phyloP scores from a whole-genome alignment of 2,329 filamentous ascomycete species.

The Aureobasidium sp. region DNA sequence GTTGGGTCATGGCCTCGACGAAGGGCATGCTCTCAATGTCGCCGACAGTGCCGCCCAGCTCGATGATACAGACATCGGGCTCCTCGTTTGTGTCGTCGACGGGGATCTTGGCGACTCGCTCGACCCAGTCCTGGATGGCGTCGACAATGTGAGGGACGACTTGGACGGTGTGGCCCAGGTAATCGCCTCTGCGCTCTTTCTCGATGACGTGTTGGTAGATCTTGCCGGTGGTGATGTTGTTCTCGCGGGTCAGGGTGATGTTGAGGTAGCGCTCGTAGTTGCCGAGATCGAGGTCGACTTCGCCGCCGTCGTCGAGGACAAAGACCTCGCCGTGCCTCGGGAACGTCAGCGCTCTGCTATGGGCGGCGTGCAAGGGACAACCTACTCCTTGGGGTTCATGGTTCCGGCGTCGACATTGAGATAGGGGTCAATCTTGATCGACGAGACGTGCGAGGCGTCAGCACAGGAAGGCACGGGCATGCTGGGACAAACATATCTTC shows the following conservation, averaged over 20 bases:
- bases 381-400: constrained; percentile 59
- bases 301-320: constrained; percentile 76
- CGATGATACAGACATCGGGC: constrained; percentile 89
- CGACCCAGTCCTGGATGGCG: constrained; percentile 87
- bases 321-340: constrained; percentile 78
- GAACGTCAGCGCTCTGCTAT: neutral
- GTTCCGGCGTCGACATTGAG: constrained; percentile 71
- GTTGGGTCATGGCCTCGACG: constrained; percentile 75
- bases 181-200: constrained; percentile 64
- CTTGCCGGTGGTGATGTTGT: constrained; percentile 97
- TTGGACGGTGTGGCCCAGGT: constrained; percentile 86
- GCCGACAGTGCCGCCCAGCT: constrained; percentile 62
- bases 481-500: constrained; percentile 53
- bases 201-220: constrained; percentile 87
- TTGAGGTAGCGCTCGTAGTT: constrained; percentile 78
- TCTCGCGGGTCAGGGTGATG: constrained; percentile 73
- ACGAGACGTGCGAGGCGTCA: constrained; percentile 48
- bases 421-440: constrained; percentile 67
- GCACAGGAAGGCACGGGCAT: constrained; percentile 11
- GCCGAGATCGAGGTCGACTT: constrained; percentile 67
- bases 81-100: constrained; percentile 76
- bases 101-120: constrained; percentile 74
- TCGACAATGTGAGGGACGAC: constrained; percentile 89
- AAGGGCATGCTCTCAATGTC: constrained; percentile 87
- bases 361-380: neutral